Conservation (phyloP, 345 rosid species). For the Linum tenue region DNA sequence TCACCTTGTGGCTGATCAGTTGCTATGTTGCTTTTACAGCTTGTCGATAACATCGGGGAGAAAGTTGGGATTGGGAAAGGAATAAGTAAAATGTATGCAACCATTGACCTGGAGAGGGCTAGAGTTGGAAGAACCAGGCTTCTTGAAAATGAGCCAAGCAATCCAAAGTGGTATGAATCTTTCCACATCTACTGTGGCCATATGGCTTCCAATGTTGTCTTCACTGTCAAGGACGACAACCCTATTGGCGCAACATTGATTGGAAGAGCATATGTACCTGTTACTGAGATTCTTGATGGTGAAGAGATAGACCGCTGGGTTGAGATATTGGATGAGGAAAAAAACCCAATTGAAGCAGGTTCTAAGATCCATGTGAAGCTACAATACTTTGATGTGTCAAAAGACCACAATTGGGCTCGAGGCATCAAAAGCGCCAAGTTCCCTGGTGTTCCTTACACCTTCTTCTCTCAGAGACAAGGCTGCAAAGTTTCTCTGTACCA, state of each 20-base stretch:
- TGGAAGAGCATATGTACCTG: constrained; percentile 40
- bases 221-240: constrained; percentile 33
- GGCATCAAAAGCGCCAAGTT: constrained; percentile 34
- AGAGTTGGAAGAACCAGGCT: constrained; percentile 32
- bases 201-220: constrained; percentile 31
- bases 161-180: constrained; percentile 32
- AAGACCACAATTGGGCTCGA: constrained; percentile 29
- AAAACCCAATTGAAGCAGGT: constrained; percentile 14
- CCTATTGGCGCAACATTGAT: constrained; percentile 27
- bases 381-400: constrained; percentile 24
- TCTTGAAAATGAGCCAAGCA: constrained; percentile 15
- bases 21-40: constrained; percentile 14
- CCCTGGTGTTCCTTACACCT: constrained; percentile 42
- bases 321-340: constrained; percentile 14
- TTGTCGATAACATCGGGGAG: constrained; percentile 20
- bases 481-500: constrained; percentile 48
- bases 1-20: background rate
- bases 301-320: constrained; percentile 38
- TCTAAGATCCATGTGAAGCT: constrained; percentile 38
- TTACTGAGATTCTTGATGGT: constrained; percentile 26
- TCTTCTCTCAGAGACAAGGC: constrained; percentile 33
- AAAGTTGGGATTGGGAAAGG: constrained; percentile 23
- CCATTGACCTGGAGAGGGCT: constrained; percentile 31
- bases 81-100: constrained; percentile 24
- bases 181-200: constrained; percentile 45